phyloP scores from a whole-genome alignment of 495 filamentous ascomycete genomes.

The Aspergillus conjunctus region DNA sequence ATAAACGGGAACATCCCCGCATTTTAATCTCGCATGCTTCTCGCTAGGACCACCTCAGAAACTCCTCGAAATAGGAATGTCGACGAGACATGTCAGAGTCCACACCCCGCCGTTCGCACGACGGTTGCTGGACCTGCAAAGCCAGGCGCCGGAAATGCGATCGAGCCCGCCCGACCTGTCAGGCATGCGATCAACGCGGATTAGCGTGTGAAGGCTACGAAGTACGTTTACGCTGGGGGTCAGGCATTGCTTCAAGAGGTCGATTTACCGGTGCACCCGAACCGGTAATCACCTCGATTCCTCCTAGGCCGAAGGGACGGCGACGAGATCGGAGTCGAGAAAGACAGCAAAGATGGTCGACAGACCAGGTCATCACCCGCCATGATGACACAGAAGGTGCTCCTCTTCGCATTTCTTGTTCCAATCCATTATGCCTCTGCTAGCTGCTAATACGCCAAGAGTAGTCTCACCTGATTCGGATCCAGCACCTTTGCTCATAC shows the following conservation, averaged over 20 bases:
- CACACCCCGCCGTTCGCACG: constrained; percentile 26
- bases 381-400: not conserved
- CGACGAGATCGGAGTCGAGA: constrained; percentile 35
- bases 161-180: constrained; percentile 30
- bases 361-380: not conserved
- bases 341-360: constrained; percentile 12
- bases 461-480: not conserved
- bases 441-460: not conserved
- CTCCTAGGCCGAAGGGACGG: constrained; percentile 31
- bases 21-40: not conserved
- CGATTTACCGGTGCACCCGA: constrained; percentile 39
- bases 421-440: not conserved
- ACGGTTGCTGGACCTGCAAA: constrained; percentile 47
- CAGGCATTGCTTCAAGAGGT: constrained; percentile 42
- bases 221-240: constrained; percentile 39
- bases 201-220: constrained; percentile 41
- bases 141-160: constrained; percentile 38
- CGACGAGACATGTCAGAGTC: constrained; percentile 24
- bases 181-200: constrained; percentile 31
- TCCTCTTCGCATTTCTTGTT: not conserved
- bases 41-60: not conserved
- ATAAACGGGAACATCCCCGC: constrained; percentile 6
- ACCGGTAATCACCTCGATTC: constrained; percentile 31
- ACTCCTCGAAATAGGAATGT: constrained; percentile 32
- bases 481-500: too few species aligned